Evolutionary conservation across 108 stramenopile species (phyloP).

Genomic region (Nitzschia putrida): DNA sequence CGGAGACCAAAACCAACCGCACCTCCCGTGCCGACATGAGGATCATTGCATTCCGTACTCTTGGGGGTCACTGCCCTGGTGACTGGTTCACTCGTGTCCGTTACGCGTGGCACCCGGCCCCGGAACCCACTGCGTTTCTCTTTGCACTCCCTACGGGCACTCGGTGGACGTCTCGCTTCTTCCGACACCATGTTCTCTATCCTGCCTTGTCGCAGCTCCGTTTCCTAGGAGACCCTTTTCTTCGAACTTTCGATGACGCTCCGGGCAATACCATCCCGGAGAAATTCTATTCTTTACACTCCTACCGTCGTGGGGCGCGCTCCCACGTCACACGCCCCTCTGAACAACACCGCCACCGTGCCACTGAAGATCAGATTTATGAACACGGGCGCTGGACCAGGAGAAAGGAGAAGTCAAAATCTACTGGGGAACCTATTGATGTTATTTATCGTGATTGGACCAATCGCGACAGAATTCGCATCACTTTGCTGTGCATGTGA

Average conservation of each 20-base stretch:
- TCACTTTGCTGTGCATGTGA: neutral
- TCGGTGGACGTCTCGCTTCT: neutral
- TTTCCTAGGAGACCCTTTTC: neutral
- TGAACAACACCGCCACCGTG: neutral
- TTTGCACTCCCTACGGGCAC: neutral
- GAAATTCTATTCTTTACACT: neutral
- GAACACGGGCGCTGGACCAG: neutral
- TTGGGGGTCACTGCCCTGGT: neutral
- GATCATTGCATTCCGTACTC: neutral
- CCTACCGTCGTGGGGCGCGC: neutral
- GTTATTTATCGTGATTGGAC: neutral
- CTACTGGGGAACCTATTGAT: neutral
- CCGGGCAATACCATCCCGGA: neutral
- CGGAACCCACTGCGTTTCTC: neutral
- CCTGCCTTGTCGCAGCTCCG: neutral
- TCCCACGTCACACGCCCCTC: neutral
- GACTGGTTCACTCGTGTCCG: neutral
- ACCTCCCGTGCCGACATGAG: neutral
- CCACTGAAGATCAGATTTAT: neutral
- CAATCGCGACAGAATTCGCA: neutral
- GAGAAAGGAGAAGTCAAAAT: too few species aligned
- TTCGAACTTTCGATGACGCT: neutral
- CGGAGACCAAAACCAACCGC: neutral
- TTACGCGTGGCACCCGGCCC: neutral
- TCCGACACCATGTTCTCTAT: neutral